phyloP scores from a whole-genome alignment of 2,329 filamentous ascomycete species.

The Eutypella sp. region DNA sequence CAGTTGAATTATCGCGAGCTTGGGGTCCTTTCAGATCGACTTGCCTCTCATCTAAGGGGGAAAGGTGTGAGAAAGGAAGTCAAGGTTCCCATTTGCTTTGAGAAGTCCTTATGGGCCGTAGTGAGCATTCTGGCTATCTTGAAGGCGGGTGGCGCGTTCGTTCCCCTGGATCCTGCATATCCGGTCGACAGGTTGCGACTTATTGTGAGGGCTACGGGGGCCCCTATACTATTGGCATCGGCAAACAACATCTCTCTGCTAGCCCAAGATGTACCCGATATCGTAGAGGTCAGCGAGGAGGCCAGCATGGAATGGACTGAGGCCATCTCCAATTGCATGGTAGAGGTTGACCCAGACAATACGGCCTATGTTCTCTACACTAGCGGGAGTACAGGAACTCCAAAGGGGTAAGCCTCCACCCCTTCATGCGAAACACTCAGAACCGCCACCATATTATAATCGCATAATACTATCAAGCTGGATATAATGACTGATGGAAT shows the following conservation, averaged over 20 bases:
- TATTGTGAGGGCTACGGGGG: conserved; percentile 2
- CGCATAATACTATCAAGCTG: not conserved
- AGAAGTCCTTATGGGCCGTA: conserved; percentile 15
- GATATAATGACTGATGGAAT: conserved; percentile 28
- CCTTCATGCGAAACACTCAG: not conserved
- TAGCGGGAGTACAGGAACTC: conserved; percentile 42
- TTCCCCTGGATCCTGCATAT: conserved; percentile 19
- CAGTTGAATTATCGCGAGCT: conserved; percentile 1
- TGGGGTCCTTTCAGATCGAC: not conserved
- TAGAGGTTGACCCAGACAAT: conserved; percentile 2
- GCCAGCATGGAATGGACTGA: not conserved
- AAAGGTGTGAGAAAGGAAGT: conserved; percentile 7
- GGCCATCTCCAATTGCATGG: not conserved
- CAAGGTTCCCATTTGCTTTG: conserved; percentile 15
- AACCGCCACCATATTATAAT: not conserved
- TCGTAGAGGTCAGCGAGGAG: not conserved
- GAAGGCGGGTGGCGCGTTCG: conserved; percentile 26
- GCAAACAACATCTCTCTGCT: not conserved
- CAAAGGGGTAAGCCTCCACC: conserved; percentile 39
- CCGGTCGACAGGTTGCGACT: conserved; percentile 13
- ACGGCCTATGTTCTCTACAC: conserved; percentile 41
- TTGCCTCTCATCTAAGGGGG: conserved; percentile 6
- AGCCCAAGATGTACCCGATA: not conserved
- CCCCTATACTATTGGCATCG: not conserved
- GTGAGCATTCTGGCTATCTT: conserved; percentile 20